Evolutionary conservation across 2,329 filamentous ascomycete species (phyloP), one percentile per base, ranked within the genome.

Genomic region (Exophiala aquamarina): DNA sequence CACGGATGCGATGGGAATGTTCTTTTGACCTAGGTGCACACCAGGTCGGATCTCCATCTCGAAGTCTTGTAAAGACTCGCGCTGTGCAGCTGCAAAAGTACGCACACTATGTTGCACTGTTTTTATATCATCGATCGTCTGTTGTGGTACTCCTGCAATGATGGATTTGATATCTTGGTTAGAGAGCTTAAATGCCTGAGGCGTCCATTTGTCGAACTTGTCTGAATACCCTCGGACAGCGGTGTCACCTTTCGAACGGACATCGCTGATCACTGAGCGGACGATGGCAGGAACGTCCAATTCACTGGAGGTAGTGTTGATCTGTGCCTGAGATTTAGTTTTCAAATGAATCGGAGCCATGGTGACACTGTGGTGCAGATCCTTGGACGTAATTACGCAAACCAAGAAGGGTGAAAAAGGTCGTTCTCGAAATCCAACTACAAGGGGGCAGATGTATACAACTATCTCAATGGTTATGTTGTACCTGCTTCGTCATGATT

Each of bases 201-300:
- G 76, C 1, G 67, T 67, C 76, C 77, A 80, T 47, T 73, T 72
- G 59, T 79, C 76, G 47, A 79, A 80, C 51, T 76, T 74, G 43
- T 76, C 69, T 1, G 71, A 75, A 58, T 78, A 79, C 1, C 54
- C 57, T 2, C 73, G 64, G 3, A 79, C 74, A 0, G 76, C 75
- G 1, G 57, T 50, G 47, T 80, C 76, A 3, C 76, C 76, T 17
- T 74, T 67, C 3, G 49, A 44, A 1, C 71, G 66, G 48, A 79
- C 73, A 23, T 71, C 66, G 19, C 71, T 65, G 44, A 79, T 77
- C 13, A 78, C 73, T 2, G 60, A 62, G 32, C 68, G 69, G 10
- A 78, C 75, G 33, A 78, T 74, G 7, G 10, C n/a, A 17, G 35
- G 14, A 19, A 37, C 35, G n/a, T 37, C 19, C 14, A 19, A 7